These are phyloP conservation scores for Triticum timopheevii DNA, from an alignment of 176 grass and related monocot genomes.

Conservation along the genomic window DNA sequence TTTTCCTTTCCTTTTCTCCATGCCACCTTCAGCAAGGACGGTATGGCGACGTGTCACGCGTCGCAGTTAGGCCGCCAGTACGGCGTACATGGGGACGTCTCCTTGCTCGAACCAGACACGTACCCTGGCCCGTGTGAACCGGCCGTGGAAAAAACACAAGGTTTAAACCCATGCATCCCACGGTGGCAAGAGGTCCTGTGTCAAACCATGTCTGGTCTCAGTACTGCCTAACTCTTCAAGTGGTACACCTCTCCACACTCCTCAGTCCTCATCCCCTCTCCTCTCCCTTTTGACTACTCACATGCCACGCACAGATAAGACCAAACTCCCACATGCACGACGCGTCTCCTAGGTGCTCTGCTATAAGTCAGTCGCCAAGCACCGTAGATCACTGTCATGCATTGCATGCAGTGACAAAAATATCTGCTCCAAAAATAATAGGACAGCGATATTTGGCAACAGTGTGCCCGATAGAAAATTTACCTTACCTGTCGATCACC, in stretches of 20 bases:
- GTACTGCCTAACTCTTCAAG: neutral
- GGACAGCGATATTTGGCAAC: no score
- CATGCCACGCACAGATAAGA: neutral
- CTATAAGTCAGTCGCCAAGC: no score
- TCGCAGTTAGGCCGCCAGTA: neutral
- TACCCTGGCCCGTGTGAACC: neutral
- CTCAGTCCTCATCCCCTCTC: neutral
- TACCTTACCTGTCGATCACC: no score
- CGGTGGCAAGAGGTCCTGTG: neutral
- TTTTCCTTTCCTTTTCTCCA: neutral
- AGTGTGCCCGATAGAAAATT: no score
- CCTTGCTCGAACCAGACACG: neutral
- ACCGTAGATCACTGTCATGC: no score
- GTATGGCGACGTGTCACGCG: neutral
- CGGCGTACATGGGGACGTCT: neutral
- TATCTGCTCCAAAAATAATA: neutral
- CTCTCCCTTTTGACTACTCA: neutral
- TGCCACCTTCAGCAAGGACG: neutral
- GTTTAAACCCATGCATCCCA: neutral
- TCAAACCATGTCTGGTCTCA: neutral
- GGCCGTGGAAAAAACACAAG: neutral
- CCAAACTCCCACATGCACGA: neutral
- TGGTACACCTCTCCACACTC: neutral
- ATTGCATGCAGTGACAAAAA: neutral
- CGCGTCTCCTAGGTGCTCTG: neutral